Conservation (phyloP, 768 basidiomycete species). For the Mycena galopus region DNA sequence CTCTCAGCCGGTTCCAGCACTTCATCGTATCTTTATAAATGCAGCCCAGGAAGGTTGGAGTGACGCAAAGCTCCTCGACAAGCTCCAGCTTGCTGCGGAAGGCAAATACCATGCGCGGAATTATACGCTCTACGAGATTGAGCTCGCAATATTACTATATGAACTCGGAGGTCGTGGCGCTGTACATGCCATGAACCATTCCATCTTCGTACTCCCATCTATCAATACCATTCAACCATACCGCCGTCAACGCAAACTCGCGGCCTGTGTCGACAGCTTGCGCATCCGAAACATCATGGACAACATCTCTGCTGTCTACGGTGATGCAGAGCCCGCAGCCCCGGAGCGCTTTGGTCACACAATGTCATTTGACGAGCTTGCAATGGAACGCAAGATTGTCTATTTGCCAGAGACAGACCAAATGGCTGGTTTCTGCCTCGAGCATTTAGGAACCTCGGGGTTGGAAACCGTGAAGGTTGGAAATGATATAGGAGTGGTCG, state of each 20-base stretch:
- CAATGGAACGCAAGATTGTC: slow-evolving; percentile 38
- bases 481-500: slow-evolving; percentile 27
- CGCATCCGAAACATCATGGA: slow-evolving; percentile 43
- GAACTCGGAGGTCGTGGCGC: background rate
- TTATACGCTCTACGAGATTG: too few species aligned
- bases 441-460: slow-evolving; percentile 38
- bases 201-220: background rate
- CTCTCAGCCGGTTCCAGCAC: too few species aligned
- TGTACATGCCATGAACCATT: background rate
- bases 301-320: too few species aligned
- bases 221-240: too few species aligned
- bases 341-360: slow-evolving; percentile 38
- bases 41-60: too few species aligned
- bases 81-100: background rate
- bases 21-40: too few species aligned
- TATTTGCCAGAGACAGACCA: slow-evolving; percentile 41
- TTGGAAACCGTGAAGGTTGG: slow-evolving; percentile 38
- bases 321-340: too few species aligned
- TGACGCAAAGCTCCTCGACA: too few species aligned
- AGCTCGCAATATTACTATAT: too few species aligned
- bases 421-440: slow-evolving; percentile 44
- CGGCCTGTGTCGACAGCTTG: too few species aligned
- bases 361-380: slow-evolving; percentile 45
- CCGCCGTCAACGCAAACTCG: too few species aligned
- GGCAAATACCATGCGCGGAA: background rate